A percentile compares a stretch with the other conserved stretches of the same genome.
Evolutionary conservation across 805 yeast species (phyloP).

Genomic region (Ogataea populi-albae): DNA sequence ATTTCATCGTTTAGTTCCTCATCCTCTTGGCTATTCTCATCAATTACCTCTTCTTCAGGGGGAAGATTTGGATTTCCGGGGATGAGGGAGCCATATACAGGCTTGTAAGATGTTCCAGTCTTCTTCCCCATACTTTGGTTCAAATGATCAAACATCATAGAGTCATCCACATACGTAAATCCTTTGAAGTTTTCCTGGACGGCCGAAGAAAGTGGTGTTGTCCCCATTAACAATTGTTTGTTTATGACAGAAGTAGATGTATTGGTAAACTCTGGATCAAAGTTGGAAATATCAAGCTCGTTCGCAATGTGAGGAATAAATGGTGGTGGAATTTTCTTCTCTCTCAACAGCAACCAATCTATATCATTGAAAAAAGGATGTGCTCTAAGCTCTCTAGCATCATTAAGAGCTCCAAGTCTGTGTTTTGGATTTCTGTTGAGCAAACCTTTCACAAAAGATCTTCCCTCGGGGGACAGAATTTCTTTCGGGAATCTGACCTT

Average conservation of each 20-base stretch:
- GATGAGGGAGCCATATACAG: constrained; percentile 61
- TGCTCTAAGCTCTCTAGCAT: constrained; percentile 87
- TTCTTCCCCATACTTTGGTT: constrained; percentile 35
- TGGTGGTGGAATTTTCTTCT: constrained; percentile 91
- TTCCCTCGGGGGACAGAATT: constrained; percentile 86
- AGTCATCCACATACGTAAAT: constrained; percentile 93
- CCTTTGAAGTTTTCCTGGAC: constrained; percentile 97
- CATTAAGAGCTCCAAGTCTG: constrained; percentile 86
- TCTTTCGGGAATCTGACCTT: constrained; percentile 97
- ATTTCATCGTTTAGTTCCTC: constrained; percentile 41
- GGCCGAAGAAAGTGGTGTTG: constrained; percentile 89
- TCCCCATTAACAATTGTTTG: constrained; percentile 59
- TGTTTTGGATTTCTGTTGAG: constrained; percentile 95
- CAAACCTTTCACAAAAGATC: constrained; percentile 92
- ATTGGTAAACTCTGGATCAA: constrained; percentile 96
- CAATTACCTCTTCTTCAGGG: constrained; percentile 81
- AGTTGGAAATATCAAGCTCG: constrained; percentile 93
- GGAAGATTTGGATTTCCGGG: constrained; percentile 79
- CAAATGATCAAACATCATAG: constrained; percentile 85
- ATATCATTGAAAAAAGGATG: constrained; percentile 91
- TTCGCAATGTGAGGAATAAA: constrained; percentile 89
- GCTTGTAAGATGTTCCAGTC: constrained; percentile 38
- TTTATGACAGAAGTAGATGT: constrained; percentile 82
- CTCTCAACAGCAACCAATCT: constrained; percentile 79
- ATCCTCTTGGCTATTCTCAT: constrained; percentile 54